phyloP scores from a whole-genome alignment of 371 early-diverging fungal genomes.

The Sporodiniella umbellata region DNA sequence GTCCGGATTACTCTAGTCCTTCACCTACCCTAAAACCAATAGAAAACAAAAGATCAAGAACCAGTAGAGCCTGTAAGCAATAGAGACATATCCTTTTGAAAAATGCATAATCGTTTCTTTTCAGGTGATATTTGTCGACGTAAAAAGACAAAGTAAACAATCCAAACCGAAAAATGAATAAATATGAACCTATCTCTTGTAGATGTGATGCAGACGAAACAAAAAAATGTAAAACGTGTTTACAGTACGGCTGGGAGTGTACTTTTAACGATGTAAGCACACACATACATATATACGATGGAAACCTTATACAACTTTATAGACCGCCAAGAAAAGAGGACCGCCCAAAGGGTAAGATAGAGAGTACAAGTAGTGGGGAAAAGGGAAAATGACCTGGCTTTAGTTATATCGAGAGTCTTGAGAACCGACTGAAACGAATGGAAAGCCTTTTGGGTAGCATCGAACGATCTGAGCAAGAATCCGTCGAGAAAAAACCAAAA shows the following conservation, averaged over 20 bases:
- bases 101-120: not conserved
- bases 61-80: constrained; percentile 32
- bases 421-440: constrained; percentile 38
- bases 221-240: constrained; percentile 34
- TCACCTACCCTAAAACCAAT: not conserved
- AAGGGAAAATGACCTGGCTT: not conserved
- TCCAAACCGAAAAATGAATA: not conserved
- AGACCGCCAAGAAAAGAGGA: constrained; percentile 29
- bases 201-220: constrained; percentile 39
- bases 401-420: constrained; percentile 48
- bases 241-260: constrained; percentile 46
- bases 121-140: constrained; percentile 44
- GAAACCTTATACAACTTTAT: not conserved
- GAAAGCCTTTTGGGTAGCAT: constrained; percentile 32
- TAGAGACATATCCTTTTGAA: not conserved
- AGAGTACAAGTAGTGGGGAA: not conserved
- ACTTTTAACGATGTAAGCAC: constrained; percentile 49
- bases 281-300: no score
- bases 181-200: no score
- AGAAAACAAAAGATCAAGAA: constrained; percentile 25
- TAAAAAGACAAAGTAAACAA: constrained; percentile 43
- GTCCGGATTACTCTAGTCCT: not conserved
- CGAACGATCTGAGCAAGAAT: constrained; percentile 8
- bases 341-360: constrained; percentile 32
- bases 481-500: no score